These are phyloP conservation scores for Fraxinus nigra DNA, from an alignment of 305 asterid genomes.

Conservation along the genomic window DNA sequence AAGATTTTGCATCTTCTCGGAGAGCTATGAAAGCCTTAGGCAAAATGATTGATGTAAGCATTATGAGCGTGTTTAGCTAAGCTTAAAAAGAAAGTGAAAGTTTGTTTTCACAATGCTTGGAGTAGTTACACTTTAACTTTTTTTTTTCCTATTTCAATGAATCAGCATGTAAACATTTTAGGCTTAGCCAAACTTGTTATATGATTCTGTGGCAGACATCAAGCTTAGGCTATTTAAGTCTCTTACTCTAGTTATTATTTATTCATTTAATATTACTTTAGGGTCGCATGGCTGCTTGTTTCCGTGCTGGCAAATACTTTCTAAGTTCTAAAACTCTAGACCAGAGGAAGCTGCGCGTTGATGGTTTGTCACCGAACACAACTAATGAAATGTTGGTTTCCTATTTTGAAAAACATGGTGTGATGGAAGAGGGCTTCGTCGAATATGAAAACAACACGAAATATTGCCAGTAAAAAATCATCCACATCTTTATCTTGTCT, in stretches of 20 bases:
- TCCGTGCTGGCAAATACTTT: slow-evolving; percentile 21
- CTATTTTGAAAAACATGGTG: too few species aligned
- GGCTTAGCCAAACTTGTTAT: neutral
- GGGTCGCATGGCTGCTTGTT: slow-evolving; percentile 88
- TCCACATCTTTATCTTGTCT: too few species aligned
- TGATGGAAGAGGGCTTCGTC: too few species aligned
- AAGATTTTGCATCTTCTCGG: slow-evolving; percentile 71
- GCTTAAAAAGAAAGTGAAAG: neutral
- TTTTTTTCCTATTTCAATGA: too few species aligned
- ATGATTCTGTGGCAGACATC: neutral
- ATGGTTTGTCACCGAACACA: slow-evolving; percentile 66
- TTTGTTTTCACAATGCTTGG: neutral
- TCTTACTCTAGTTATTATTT: neutral
- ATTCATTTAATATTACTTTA: slow-evolving; percentile 19
- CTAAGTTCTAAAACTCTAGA: slow-evolving; percentile 47
- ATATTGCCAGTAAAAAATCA: too few species aligned
- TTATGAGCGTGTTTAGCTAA: neutral
- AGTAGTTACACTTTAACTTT: neutral
- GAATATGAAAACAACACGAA: too few species aligned
- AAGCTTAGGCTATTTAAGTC: neutral
- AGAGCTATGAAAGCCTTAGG: slow-evolving; percentile 65
- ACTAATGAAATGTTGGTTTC: slow-evolving; percentile 52
- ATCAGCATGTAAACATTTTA: neutral
- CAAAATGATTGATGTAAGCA: slow-evolving; percentile 77
- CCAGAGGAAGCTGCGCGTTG: slow-evolving; percentile 68